phyloP scores from a whole-genome alignment of 1,139 yeast species.

The Pichia sp. region DNA sequence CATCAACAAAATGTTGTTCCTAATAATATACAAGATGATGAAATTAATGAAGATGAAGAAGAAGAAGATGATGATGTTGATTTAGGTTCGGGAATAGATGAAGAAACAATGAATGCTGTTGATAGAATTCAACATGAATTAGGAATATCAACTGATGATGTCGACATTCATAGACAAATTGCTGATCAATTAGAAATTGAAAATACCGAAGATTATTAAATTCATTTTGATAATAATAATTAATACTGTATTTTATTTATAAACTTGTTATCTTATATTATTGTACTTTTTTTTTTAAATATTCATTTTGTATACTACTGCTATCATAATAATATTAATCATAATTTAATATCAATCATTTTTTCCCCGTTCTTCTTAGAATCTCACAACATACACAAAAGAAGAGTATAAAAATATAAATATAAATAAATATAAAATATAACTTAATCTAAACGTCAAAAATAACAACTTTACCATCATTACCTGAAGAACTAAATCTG shows the following conservation, averaged over 20 bases:
- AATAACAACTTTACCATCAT: constrained; percentile 87
- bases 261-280: neutral
- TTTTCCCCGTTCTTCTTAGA: no score
- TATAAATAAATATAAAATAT: neutral
- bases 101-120: constrained; percentile 12
- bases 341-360: no score
- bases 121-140: constrained; percentile 13
- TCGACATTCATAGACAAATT: constrained; percentile 13
- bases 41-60: neutral
- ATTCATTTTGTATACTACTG: neutral
- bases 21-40: neutral
- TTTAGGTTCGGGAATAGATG: constrained; percentile 10
- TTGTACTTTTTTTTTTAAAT: neutral
- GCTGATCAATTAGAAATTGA: constrained; percentile 13
- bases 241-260: neutral
- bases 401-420: neutral
- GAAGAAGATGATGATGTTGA: constrained; percentile 11
- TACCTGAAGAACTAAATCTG: constrained; percentile 65
- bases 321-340: neutral
- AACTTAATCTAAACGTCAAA: constrained; percentile 32
- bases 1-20: no score
- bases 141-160: constrained; percentile 9
- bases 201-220: constrained; percentile 7
- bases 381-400: neutral
- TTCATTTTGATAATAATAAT: neutral